Evolutionary conservation across 2,329 filamentous ascomycete species (phyloP).

Genomic region (Trichoderma breve): DNA sequence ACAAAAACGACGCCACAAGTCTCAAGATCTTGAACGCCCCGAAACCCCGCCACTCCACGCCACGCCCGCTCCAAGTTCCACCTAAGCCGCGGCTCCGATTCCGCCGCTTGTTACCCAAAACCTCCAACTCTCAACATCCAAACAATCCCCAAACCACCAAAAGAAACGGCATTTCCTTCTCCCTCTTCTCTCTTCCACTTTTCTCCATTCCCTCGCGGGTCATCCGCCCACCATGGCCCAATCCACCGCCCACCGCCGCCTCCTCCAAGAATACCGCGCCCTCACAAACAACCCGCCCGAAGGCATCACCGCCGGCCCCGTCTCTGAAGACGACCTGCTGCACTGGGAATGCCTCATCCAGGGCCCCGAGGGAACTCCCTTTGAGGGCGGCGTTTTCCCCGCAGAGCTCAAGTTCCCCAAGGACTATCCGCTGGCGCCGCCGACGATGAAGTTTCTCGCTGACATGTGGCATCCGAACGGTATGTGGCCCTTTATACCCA

Average conservation of each 20-base stretch:
- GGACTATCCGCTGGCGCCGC: conserved; percentile 95
- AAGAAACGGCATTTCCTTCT: neutral
- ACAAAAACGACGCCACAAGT: neutral
- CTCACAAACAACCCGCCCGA: conserved; percentile 95
- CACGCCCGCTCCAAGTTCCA: neutral
- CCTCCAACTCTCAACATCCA: neutral
- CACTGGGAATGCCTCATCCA: conserved; percentile 96
- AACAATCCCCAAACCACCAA: neutral
- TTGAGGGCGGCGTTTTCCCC: conserved; percentile 92
- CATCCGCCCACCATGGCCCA: conserved; percentile 47
- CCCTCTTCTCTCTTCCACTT: neutral
- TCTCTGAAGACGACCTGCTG: conserved; percentile 92
- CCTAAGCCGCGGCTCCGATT: neutral
- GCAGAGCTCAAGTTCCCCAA: conserved; percentile 92
- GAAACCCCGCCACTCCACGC: neutral
- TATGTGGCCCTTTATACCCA: conserved; percentile 37
- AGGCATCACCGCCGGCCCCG: conserved; percentile 90
- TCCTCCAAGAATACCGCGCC: conserved; percentile 94
- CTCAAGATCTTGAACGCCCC: neutral
- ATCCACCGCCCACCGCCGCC: conserved; percentile 69
- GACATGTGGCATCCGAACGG: conserved; percentile 97
- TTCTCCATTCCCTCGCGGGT: neutral
- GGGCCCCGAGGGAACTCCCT: conserved; percentile 92
- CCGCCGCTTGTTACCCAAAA: neutral
- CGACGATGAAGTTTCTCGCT: conserved; percentile 91